Percentiles rank a stretch among this genome's conserved stretches.
Evolutionary conservation across 1,139 yeast species (phyloP).

Genomic region (Blastobotrys buckinghamii): DNA sequence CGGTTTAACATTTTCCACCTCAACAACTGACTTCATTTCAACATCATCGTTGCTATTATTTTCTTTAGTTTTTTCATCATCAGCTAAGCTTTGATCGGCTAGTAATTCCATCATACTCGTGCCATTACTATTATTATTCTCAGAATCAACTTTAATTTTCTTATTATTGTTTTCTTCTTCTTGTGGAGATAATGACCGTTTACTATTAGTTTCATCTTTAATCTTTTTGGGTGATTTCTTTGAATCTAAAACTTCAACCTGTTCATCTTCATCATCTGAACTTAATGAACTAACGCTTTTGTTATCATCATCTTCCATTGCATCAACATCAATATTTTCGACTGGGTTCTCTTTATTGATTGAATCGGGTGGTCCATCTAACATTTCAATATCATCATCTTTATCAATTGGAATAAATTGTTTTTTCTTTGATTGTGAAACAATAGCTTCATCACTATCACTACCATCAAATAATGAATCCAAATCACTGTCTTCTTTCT

Average conservation of each 20-base stretch:
- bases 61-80: no score
- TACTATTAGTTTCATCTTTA: not conserved
- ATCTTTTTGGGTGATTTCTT: not conserved
- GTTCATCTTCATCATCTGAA: not conserved
- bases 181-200: not conserved
- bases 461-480: conserved; percentile 1
- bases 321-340: not conserved
- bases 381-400: not conserved
- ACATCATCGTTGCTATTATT: no score
- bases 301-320: not conserved
- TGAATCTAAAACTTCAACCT: not conserved
- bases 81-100: no score
- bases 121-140: no score
- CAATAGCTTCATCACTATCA: not conserved
- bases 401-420: not conserved
- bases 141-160: no score
- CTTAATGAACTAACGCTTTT: not conserved
- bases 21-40: no score
- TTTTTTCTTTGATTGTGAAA: not conserved
- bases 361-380: not conserved
- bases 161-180: no score
- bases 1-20: not conserved
- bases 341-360: not conserved
- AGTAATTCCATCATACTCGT: no score
- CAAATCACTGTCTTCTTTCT: not conserved